Percentiles rank a stretch among this genome's conserved stretches.
phyloP scores from a whole-genome alignment of 352 stramenopile genomes.

The Globisporangium paroecandrum region DNA sequence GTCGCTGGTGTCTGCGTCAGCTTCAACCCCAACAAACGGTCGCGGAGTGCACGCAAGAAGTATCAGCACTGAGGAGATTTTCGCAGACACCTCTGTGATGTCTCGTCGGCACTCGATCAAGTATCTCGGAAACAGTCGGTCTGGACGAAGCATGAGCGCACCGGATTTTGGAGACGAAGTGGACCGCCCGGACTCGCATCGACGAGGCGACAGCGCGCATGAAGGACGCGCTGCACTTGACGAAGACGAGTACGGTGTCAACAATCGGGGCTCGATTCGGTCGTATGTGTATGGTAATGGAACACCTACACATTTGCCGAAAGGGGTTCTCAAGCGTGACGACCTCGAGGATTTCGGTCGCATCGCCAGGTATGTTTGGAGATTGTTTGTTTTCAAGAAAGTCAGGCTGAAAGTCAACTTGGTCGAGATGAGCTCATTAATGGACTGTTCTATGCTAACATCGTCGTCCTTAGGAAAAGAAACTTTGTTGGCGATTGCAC shows the following conservation, averaged over 20 bases:
- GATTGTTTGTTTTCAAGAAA: not conserved
- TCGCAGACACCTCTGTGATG: slow-evolving; percentile 24
- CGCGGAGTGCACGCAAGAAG: slow-evolving; percentile 8
- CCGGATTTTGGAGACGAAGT: slow-evolving; percentile 73
- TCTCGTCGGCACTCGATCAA: slow-evolving; percentile 9
- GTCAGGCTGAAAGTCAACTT: no score
- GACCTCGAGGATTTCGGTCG: slow-evolving; percentile 57
- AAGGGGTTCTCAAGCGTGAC: slow-evolving; percentile 42
- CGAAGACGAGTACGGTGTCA: slow-evolving; percentile 19
- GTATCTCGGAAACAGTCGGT: slow-evolving; percentile 20
- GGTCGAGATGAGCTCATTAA: not conserved
- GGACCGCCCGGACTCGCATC: slow-evolving; percentile 21
- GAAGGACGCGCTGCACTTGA: slow-evolving; percentile 25
- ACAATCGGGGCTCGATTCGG: slow-evolving; percentile 26
- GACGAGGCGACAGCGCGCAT: slow-evolving; percentile 32
- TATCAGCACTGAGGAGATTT: slow-evolving; percentile 49
- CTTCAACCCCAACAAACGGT: slow-evolving; percentile 37
- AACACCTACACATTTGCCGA: slow-evolving; percentile 18
- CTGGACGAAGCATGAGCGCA: slow-evolving; percentile 67
- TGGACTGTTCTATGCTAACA: not conserved
- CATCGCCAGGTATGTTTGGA: slow-evolving; percentile 36
- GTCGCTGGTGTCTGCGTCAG: slow-evolving; percentile 37
- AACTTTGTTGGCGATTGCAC: slow-evolving; percentile 71
- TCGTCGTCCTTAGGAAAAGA: slow-evolving; percentile 27
- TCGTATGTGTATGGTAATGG: slow-evolving; percentile 28